A percentile compares a stretch with the other conserved stretches of the same genome.
phyloP scores from a whole-genome alignment of 306 rosid genomes.

The Fragaria iinumae region DNA sequence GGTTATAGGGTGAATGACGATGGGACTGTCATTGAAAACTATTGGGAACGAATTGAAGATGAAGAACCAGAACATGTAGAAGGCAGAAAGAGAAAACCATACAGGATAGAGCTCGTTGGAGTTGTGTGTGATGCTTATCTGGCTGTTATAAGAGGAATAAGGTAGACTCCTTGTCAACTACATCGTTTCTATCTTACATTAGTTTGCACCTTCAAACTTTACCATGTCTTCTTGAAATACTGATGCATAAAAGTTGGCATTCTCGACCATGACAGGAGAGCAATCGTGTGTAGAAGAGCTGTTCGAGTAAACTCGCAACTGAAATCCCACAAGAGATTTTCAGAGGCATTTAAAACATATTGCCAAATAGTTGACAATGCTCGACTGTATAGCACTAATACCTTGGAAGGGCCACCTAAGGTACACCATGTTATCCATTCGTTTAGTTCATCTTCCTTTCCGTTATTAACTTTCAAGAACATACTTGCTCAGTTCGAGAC shows the following conservation, averaged over 20 bases:
- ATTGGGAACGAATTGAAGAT: slow-evolving; percentile 72
- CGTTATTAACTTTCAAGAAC: not conserved
- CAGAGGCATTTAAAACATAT: slow-evolving; percentile 73
- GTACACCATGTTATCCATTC: slow-evolving; percentile 33
- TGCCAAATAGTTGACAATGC: slow-evolving; percentile 80
- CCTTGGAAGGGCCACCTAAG: slow-evolving; percentile 89
- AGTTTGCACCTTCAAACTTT: slow-evolving; percentile 2
- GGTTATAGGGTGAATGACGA: slow-evolving; percentile 65
- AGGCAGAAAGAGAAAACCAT: slow-evolving; percentile 84
- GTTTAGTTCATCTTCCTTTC: slow-evolving; percentile 9
- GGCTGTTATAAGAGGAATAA: slow-evolving; percentile 84
- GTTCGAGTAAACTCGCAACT: slow-evolving; percentile 80
- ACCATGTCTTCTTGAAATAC: not conserved
- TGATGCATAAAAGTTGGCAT: slow-evolving; percentile 1
- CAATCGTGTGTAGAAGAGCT: slow-evolving; percentile 86
- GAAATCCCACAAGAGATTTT: slow-evolving; percentile 90
- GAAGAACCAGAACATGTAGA: slow-evolving; percentile 66
- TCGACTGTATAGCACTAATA: slow-evolving; percentile 79
- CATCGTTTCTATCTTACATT: slow-evolving; percentile 1
- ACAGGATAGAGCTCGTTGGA: slow-evolving; percentile 94
- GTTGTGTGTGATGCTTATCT: slow-evolving; percentile 95
- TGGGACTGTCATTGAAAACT: slow-evolving; percentile 67
- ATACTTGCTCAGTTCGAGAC: not conserved
- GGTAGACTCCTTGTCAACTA: slow-evolving; percentile 38
- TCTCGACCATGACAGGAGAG: slow-evolving; percentile 62